phyloP scores from a whole-genome alignment of 2,329 filamentous ascomycete genomes.

The Aureobasidium sp. region DNA sequence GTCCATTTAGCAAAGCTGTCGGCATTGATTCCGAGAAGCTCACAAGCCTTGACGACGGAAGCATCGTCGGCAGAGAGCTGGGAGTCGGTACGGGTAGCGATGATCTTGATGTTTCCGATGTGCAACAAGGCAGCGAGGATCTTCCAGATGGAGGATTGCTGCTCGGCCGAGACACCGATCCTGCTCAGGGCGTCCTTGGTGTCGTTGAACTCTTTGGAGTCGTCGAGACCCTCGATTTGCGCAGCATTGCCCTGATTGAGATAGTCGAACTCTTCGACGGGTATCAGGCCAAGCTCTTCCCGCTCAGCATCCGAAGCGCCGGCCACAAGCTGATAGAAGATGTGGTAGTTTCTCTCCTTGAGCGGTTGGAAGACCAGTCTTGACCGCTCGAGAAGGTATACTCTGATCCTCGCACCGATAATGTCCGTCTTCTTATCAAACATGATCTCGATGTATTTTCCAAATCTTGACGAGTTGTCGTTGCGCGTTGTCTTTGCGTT shows the following conservation, averaged over 20 bases:
- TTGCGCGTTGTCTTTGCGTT: slow-evolving; percentile 99
- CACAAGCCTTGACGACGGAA: slow-evolving; percentile 71
- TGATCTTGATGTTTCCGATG: slow-evolving; percentile 94
- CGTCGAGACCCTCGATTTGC: slow-evolving; percentile 87
- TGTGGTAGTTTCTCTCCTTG: slow-evolving; percentile 97
- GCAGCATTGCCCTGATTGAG: slow-evolving; percentile 91
- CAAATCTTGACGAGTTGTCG: slow-evolving; percentile 97
- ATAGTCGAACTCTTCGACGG: slow-evolving; percentile 89
- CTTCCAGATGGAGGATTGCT: slow-evolving; percentile 82
- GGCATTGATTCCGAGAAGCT: slow-evolving; percentile 79
- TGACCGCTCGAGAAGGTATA: slow-evolving; percentile 90
- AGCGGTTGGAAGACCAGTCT: slow-evolving; percentile 94
- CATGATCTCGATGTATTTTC: slow-evolving; percentile 99
- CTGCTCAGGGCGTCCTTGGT: slow-evolving; percentile 80
- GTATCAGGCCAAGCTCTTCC: slow-evolving; percentile 68
- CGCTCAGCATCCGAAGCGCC: slow-evolving; percentile 81
- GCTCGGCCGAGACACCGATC: slow-evolving; percentile 69
- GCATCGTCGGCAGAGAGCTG: slow-evolving; percentile 74
- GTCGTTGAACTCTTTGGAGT: slow-evolving; percentile 86
- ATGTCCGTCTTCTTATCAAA: slow-evolving; percentile 94
- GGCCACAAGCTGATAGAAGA: slow-evolving; percentile 95
- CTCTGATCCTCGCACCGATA: slow-evolving; percentile 94
- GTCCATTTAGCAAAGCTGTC: slow-evolving; percentile 93
- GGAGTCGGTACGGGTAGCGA: slow-evolving; percentile 80
- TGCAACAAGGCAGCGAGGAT: slow-evolving; percentile 86